phyloP scores from a whole-genome alignment of 805 yeast species.

The Priceomyces carsonii region DNA sequence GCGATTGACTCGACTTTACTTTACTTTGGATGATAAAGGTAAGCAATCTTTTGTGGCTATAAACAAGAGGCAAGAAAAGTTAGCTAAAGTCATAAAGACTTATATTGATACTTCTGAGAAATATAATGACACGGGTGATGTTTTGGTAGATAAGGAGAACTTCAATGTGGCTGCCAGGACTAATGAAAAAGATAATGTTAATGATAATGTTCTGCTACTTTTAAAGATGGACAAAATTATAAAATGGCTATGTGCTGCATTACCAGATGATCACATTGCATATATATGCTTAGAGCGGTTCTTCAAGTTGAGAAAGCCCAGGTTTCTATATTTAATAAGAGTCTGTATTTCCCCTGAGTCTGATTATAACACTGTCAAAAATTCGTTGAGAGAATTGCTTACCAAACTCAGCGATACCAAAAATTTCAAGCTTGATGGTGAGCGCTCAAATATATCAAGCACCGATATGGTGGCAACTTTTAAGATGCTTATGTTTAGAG shows the following conservation, averaged over 20 bases:
- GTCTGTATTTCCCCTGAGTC: constrained; percentile 56
- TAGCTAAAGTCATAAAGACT: constrained; percentile 51
- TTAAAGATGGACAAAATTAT: constrained; percentile 54
- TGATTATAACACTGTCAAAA: constrained; percentile 59
- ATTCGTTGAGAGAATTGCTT: constrained; percentile 63
- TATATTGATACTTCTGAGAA: constrained; percentile 52
- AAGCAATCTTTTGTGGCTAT: constrained; percentile 68
- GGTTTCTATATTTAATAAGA: constrained; percentile 57
- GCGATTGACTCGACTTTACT: constrained; percentile 52
- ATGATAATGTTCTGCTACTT: constrained; percentile 18
- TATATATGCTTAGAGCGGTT: constrained; percentile 53
- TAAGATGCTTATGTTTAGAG: constrained; percentile 59
- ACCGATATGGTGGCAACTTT: constrained; percentile 54
- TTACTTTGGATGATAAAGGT: constrained; percentile 55
- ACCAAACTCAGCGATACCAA: constrained; percentile 56
- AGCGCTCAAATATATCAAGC: constrained; percentile 35
- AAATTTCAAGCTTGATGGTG: constrained; percentile 36
- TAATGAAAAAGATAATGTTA: constrained; percentile 10
- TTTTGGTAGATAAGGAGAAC: constrained; percentile 20
- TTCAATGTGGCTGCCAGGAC: neutral
- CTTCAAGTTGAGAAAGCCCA: constrained; percentile 54
- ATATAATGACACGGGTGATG: constrained; percentile 16
- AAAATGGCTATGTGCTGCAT: constrained; percentile 58
- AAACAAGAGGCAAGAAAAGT: constrained; percentile 64
- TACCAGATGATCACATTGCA: constrained; percentile 55